phyloP scores from a whole-genome alignment of 805 yeast species.

The Barnettozyma wickerhamii region DNA sequence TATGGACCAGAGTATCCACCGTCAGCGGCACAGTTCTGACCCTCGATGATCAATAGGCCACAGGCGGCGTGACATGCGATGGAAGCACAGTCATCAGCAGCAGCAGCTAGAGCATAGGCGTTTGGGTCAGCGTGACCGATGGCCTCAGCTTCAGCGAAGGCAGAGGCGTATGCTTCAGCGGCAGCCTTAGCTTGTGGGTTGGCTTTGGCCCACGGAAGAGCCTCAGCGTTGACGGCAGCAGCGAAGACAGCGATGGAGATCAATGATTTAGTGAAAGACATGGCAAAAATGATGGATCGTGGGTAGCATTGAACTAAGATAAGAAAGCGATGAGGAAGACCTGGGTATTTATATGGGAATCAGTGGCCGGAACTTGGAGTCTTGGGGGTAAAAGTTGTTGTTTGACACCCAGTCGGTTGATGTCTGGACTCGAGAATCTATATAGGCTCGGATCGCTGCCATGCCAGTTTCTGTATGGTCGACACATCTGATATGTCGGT shows the following conservation, averaged over 20 bases:
- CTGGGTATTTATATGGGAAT: background rate
- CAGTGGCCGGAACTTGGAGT: too few relatives aligned
- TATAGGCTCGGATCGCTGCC: too few relatives aligned
- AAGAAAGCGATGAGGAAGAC: background rate
- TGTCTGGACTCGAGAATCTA: too few relatives aligned
- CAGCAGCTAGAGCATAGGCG: constrained; percentile 7
- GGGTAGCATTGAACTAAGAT: background rate
- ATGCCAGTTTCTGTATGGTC: too few relatives aligned
- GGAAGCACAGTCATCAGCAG: constrained; percentile 8
- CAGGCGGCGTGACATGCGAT: constrained; percentile 9
- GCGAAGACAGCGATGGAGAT: constrained; percentile 2
- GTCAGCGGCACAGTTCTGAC: constrained; percentile 1
- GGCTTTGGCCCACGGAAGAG: constrained; percentile 9
- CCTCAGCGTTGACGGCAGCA: constrained; percentile 3
- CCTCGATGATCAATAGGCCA: constrained; percentile 6
- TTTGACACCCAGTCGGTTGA: too few relatives aligned
- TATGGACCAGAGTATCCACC: constrained; percentile 1
- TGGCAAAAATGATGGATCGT: background rate
- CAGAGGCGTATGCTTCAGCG: constrained; percentile 8
- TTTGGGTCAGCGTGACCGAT: constrained; percentile 8
- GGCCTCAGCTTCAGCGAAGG: constrained; percentile 8
- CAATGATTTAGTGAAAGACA: constrained; percentile 4
- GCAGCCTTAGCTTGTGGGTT: constrained; percentile 9
- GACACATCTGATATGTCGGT: too few relatives aligned
- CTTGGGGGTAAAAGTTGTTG: too few relatives aligned